Evolutionary conservation across 306 rosid species (phyloP).

Genomic region (Trichosanthes cucumerina): DNA sequence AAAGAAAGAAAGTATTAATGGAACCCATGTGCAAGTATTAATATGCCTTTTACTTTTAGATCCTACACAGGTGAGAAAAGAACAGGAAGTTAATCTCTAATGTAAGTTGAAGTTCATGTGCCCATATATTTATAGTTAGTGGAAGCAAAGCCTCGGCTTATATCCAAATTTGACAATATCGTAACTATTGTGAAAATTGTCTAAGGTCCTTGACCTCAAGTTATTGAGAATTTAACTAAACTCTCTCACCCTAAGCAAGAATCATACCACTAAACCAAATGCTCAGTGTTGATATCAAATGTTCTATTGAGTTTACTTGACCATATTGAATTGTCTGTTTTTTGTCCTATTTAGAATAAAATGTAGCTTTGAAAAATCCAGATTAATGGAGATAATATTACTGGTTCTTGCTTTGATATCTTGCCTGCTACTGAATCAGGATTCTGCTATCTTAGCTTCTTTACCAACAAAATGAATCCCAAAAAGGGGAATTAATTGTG

Average conservation of each 20-base stretch:
- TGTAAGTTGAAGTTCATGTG: not conserved
- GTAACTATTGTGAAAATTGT: too few species aligned
- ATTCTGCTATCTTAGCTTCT: not conserved
- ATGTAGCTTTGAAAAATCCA: not conserved
- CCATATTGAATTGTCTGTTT: not conserved
- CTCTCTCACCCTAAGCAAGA: slow-evolving; percentile 7
- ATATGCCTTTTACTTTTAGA: not conserved
- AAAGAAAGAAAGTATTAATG: not conserved
- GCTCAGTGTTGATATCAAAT: not conserved
- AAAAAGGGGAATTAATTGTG: not conserved
- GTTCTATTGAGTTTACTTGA: not conserved
- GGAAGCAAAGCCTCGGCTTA: too few species aligned
- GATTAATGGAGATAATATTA: not conserved
- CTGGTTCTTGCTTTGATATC: not conserved
- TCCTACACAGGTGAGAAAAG: not conserved
- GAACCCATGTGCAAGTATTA: not conserved
- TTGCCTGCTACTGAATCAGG: not conserved
- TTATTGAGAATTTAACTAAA: too few species aligned
- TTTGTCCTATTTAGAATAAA: not conserved
- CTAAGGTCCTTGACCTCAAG: too few species aligned
- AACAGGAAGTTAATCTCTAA: not conserved
- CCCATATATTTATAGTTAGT: too few species aligned
- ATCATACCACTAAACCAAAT: slow-evolving; percentile 14
- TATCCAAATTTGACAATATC: too few species aligned
- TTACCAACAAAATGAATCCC: too few species aligned